Percentiles rank a stretch among this genome's conserved stretches.
phyloP scores from a whole-genome alignment of 2,329 filamentous ascomycete genomes.

The Fusarium tjaetaba region DNA sequence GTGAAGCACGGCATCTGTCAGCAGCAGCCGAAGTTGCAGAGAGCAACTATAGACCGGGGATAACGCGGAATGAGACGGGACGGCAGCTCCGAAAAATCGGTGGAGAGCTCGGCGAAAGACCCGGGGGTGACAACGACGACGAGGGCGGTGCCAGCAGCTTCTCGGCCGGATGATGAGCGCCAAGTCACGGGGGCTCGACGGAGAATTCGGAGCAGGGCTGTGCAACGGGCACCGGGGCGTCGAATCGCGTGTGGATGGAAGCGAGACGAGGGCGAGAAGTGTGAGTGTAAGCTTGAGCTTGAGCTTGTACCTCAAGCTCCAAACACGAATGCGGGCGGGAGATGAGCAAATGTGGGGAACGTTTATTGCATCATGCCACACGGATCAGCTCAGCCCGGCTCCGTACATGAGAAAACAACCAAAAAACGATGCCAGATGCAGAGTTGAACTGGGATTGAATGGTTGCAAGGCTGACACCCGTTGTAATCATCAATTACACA shows the following conservation, averaged over 20 bases:
- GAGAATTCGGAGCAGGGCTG: constrained; percentile 16
- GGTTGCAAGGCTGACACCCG: constrained; percentile 1
- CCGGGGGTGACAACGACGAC: background rate
- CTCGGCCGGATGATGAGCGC: constrained; percentile 14
- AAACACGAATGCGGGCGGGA: constrained; percentile 37
- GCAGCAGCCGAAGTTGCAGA: constrained; percentile 8
- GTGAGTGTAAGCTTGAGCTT: constrained; percentile 16
- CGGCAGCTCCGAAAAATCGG: constrained; percentile 14
- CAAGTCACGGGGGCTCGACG: constrained; percentile 16
- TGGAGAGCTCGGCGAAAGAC: constrained; percentile 22
- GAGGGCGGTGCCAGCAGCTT: background rate
- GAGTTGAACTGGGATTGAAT: background rate
- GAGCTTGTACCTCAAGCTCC: constrained; percentile 26
- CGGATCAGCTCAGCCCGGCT: constrained; percentile 17
- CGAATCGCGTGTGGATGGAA: constrained; percentile 13
- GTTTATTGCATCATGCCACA: constrained; percentile 40
- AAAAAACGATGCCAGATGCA: constrained; percentile 6
- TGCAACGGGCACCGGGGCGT: constrained; percentile 1
- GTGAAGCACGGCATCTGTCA: constrained; percentile 29
- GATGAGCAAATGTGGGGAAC: constrained; percentile 37
- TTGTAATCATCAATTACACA: constrained; percentile 1
- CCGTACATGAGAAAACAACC: constrained; percentile 8
- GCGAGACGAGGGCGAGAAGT: constrained; percentile 13
- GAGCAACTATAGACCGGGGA: constrained; percentile 16
- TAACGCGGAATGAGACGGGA: background rate